Conservation (phyloP, 345 rosid genomes). For the Gossypium arboreum region DNA sequence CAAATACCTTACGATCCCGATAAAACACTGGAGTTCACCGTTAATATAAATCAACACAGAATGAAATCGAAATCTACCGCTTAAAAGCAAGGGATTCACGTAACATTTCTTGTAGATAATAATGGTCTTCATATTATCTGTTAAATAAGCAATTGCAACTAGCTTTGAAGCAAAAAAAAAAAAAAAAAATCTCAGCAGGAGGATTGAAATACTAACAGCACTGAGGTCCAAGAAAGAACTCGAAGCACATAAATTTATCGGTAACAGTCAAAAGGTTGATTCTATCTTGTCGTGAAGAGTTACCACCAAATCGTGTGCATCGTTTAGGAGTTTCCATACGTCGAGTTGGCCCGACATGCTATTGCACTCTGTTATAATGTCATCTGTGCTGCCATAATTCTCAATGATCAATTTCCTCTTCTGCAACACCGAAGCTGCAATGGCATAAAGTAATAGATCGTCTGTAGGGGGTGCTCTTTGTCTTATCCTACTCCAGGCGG, state of each 20-base stretch:
- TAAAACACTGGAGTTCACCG: too few species aligned
- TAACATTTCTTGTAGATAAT: neutral
- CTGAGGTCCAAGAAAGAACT: slow-evolving; percentile 1
- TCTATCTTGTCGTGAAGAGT: slow-evolving; percentile 74
- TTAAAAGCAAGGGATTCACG: neutral
- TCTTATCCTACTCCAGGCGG: slow-evolving; percentile 83
- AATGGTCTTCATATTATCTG: neutral
- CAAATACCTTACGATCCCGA: too few species aligned
- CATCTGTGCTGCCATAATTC: slow-evolving; percentile 53
- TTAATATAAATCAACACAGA: too few species aligned
- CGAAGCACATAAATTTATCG: slow-evolving; percentile 11
- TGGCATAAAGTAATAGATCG: slow-evolving; percentile 72
- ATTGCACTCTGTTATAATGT: slow-evolving; percentile 83
- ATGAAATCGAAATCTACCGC: neutral
- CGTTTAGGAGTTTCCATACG: slow-evolving; percentile 93
- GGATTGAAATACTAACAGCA: slow-evolving; percentile 5
- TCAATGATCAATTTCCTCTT: slow-evolving; percentile 3
- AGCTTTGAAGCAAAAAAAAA: neutral
- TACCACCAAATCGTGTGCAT: slow-evolving; percentile 82
- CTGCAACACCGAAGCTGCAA: slow-evolving; percentile 53
- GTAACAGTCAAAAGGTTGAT: slow-evolving; percentile 28
- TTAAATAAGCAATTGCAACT: neutral
- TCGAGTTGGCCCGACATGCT: slow-evolving; percentile 93
- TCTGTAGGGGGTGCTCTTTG: slow-evolving; percentile 87
- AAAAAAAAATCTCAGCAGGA: neutral